A percentile compares a stretch with the other conserved stretches of the same genome.
These are phyloP conservation scores for Hymenoscyphus albidus DNA, from an alignment of 2,329 filamentous ascomycete species.

Conservation along the genomic window DNA sequence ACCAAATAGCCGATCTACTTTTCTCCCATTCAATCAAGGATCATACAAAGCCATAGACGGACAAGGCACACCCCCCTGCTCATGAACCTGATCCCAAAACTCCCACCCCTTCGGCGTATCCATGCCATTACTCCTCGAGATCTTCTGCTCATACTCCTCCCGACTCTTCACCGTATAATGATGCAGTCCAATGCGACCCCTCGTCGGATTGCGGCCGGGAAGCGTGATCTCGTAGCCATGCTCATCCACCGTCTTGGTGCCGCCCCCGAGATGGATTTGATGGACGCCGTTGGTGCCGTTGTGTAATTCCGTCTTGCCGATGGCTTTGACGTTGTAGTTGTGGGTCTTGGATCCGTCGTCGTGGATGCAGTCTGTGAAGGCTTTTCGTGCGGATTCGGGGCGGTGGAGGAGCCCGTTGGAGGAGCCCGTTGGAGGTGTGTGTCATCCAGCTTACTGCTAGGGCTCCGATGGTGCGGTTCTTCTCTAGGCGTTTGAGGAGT, in stretches of 20 bases:
- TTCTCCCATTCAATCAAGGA: slow-evolving; percentile 13
- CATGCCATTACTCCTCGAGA: slow-evolving; percentile 29
- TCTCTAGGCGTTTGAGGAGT: slow-evolving; percentile 30
- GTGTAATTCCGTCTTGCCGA: slow-evolving; percentile 32
- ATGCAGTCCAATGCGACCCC: slow-evolving; percentile 33
- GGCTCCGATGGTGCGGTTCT: slow-evolving; percentile 30
- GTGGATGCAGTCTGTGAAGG: slow-evolving; percentile 33
- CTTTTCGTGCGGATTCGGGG: slow-evolving; percentile 26
- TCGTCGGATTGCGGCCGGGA: slow-evolving; percentile 29
- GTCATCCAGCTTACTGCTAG: slow-evolving; percentile 35
- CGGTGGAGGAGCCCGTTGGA: slow-evolving; percentile 30
- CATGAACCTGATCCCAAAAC: slow-evolving; percentile 31
- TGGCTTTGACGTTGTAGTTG: slow-evolving; percentile 35
- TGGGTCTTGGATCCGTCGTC: slow-evolving; percentile 21
- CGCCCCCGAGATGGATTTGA: slow-evolving; percentile 24
- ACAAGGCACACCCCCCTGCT: slow-evolving; percentile 24
- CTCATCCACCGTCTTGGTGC: slow-evolving; percentile 30
- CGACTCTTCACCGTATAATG: slow-evolving; percentile 36
- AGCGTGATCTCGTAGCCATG: slow-evolving; percentile 24
- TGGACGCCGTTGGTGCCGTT: slow-evolving; percentile 25
- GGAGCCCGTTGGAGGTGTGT: slow-evolving; percentile 32
- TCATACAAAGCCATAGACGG: slow-evolving; percentile 29
- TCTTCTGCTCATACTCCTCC: slow-evolving; percentile 33
- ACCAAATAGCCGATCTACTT: not conserved
- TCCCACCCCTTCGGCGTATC: slow-evolving; percentile 23